A percentile compares a stretch with the other conserved stretches of the same genome.
Evolutionary conservation across 192 early-diverging fungal species (phyloP).

Genomic region (Coemansia aciculifera): DNA sequence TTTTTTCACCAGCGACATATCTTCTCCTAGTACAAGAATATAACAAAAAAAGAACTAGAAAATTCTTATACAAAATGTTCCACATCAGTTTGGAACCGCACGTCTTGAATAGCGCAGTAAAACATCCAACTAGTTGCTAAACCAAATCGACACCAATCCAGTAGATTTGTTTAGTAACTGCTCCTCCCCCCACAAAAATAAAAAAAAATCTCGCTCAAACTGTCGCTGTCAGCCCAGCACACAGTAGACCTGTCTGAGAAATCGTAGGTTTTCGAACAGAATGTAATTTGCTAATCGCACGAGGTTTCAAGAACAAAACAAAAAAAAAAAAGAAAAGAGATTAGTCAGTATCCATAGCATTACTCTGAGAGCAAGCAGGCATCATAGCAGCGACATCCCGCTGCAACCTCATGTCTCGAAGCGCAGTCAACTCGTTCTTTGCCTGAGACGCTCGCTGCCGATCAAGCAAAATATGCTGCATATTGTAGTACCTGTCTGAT

Average conservation of each 20-base stretch:
- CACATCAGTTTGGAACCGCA: conserved; percentile 1
- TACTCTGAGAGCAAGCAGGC: neutral
- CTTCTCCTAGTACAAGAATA: neutral
- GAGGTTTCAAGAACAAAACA: neutral
- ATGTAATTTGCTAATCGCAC: neutral
- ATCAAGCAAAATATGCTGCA: conserved; percentile 37
- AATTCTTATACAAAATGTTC: conserved; percentile 1
- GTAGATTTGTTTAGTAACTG: conserved; percentile 1
- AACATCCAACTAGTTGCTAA: neutral
- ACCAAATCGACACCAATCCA: neutral
- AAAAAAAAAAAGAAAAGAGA: neutral
- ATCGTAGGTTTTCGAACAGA: neutral
- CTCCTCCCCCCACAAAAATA: neutral
- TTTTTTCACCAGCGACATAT: neutral
- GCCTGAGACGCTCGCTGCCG: conserved; percentile 10
- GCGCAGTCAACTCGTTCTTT: conserved; percentile 15
- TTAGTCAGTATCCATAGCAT: neutral
- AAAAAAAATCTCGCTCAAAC: neutral
- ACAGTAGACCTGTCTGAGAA: neutral
- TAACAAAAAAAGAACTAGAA: neutral
- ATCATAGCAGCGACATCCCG: conserved; percentile 33
- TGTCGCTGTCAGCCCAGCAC: neutral
- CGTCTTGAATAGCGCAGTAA: neutral
- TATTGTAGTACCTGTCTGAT: conserved; percentile 16
- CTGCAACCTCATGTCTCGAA: conserved; percentile 35